Conservation (phyloP, 345 rosid species). For the Eucalyptus marginata region DNA sequence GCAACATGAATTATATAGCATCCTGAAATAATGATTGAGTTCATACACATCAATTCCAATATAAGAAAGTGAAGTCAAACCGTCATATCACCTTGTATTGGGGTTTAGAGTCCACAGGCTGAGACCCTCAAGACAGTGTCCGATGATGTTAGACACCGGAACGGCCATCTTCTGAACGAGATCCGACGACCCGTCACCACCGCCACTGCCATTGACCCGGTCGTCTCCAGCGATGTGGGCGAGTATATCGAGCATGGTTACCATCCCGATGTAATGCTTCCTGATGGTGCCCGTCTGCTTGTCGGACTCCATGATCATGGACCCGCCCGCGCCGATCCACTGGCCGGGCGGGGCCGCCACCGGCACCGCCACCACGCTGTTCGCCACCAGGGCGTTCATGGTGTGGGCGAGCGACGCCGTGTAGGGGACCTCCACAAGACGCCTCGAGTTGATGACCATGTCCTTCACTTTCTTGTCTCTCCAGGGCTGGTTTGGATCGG, state of each 20-base stretch:
- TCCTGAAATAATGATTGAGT: not conserved
- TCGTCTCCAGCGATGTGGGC: slow-evolving; percentile 52
- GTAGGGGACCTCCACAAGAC: slow-evolving; percentile 78
- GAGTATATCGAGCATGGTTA: slow-evolving; percentile 74
- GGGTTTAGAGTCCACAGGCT: slow-evolving; percentile 87
- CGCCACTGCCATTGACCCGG: slow-evolving; percentile 1
- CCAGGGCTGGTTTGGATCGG: not conserved
- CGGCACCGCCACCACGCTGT: slow-evolving; percentile 57
- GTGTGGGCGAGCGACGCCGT: slow-evolving; percentile 59
- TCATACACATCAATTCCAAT: not conserved
- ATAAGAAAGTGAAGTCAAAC: not conserved
- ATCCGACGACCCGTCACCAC: not conserved
- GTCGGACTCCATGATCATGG: slow-evolving; percentile 87
- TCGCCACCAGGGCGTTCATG: slow-evolving; percentile 63
- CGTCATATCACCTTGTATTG: slow-evolving; percentile 35
- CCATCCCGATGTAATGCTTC: slow-evolving; percentile 87
- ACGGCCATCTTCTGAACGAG: slow-evolving; percentile 58
- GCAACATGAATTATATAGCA: not conserved
- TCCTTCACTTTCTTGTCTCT: slow-evolving; percentile 35
- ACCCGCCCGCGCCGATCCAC: slow-evolving; percentile 93
- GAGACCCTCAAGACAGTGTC: slow-evolving; percentile 72
- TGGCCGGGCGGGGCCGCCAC: slow-evolving; percentile 90
- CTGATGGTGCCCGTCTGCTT: slow-evolving; percentile 67
- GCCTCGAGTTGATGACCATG: slow-evolving; percentile 7
- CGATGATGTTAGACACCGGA: slow-evolving; percentile 59